Evolutionary conservation across 306 rosid species (phyloP).

Genomic region (Astragalus membranaceus): DNA sequence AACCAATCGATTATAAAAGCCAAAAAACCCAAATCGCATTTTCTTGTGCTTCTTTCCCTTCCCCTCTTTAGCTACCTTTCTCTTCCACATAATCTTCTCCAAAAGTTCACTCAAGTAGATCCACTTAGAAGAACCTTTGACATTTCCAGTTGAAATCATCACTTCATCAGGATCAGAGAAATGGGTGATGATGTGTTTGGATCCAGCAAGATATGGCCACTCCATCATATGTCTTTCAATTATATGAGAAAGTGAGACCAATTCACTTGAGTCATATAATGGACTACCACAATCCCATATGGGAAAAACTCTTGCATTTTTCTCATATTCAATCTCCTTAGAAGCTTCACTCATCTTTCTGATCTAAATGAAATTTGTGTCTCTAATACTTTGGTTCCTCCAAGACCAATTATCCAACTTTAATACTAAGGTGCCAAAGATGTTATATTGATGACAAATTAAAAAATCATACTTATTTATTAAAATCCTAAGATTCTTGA

Average conservation of each 20-base stretch:
- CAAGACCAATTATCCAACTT: background rate
- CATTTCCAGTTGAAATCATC: background rate
- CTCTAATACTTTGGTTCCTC: background rate
- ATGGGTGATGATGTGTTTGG: constrained; percentile 31
- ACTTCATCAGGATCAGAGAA: background rate
- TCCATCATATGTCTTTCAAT: constrained; percentile 66
- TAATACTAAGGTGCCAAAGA: constrained; percentile 5
- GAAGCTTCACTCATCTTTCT: constrained; percentile 33
- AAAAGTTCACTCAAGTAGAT: constrained; percentile 20
- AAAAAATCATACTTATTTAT: background rate
- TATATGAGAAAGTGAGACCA: constrained; percentile 47
- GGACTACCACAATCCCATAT: constrained; percentile 92
- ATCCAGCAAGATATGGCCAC: constrained; percentile 40
- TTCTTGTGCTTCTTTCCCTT: constrained; percentile 27
- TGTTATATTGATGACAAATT: background rate
- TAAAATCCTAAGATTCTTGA: constrained; percentile 20
- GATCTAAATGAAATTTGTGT: background rate
- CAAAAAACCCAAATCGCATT: constrained; percentile 21
- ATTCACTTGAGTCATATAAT: constrained; percentile 69
- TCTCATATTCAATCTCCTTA: constrained; percentile 18
- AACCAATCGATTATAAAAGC: constrained; percentile 24
- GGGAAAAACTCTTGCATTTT: constrained; percentile 14
- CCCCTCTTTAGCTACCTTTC: constrained; percentile 10
- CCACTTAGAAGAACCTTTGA: constrained; percentile 25
- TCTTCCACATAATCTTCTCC: constrained; percentile 39